phyloP scores from a whole-genome alignment of 345 rosid genomes.

The Rhodomyrtus tomentosa region DNA sequence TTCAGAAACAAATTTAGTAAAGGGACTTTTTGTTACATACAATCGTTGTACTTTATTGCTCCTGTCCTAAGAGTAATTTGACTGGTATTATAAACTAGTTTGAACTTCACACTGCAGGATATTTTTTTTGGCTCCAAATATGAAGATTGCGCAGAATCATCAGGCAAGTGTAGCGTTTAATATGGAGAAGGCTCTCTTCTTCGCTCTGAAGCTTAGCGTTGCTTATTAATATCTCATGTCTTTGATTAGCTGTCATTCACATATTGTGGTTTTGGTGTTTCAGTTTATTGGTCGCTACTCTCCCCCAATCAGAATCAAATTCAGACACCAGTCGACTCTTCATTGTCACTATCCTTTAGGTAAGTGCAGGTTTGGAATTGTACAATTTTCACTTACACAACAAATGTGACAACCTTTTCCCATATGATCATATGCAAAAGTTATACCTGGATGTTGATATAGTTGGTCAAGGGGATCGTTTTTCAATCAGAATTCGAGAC shows the following conservation, averaged over 20 bases:
- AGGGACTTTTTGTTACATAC: background rate
- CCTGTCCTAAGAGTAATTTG: background rate
- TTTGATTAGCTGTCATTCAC: background rate
- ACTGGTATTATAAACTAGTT: background rate
- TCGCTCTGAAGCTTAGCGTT: background rate
- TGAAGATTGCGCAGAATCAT: constrained; percentile 40
- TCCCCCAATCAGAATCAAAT: constrained; percentile 47
- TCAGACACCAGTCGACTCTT: constrained; percentile 53
- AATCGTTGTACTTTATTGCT: background rate
- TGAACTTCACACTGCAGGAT: constrained; percentile 33
- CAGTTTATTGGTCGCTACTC: constrained; percentile 83
- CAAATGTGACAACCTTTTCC: background rate
- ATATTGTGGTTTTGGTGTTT: background rate
- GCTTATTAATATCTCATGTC: background rate
- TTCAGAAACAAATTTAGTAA: background rate
- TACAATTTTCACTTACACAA: background rate
- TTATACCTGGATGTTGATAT: background rate
- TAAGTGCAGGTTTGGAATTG: constrained; percentile 7
- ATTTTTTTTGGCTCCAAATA: constrained; percentile 55
- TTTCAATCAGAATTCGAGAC: background rate
- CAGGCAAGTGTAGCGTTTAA: constrained; percentile 30
- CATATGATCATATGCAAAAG: background rate
- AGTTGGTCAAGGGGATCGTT: background rate
- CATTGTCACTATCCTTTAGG: constrained; percentile 79
- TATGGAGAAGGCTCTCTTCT: background rate